Base-by-base conservation (phyloP, 2,329 filamentous ascomycete genomes). In the Paecilomyces niveus region DNA sequence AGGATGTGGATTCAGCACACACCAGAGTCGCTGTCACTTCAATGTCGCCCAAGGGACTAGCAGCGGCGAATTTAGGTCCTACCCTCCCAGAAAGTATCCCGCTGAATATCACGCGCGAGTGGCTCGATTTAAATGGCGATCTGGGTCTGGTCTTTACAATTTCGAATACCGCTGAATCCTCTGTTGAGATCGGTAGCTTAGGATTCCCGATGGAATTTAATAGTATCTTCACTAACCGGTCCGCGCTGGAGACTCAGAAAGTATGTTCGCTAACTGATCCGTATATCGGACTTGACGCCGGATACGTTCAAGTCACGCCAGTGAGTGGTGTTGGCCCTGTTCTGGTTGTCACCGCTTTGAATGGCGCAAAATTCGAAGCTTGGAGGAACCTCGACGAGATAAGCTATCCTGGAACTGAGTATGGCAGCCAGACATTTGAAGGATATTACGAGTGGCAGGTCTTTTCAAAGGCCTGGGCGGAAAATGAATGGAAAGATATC, bases 401-500 rank as follows among this genome's bases (percentile, higher is more conserved):
- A 0, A 70, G 63, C 1, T 74, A 74, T 26, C 70, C 73, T 0
- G 70, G 66, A 9, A 75, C 76, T 0, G 65, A 61, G 9, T 85
- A 85, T 64, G 74, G 72, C 4, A 81, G 78, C 53, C 83, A 85
- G 62, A 81, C 78, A 0, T 86, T 83, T 59, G 83, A 86, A 63
- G 83, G 83, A 0, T 79, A 83, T 60, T 86, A 86, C 59, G 82
- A 85, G 62, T 86, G 83, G 83, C 80, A 85, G 62, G 76, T 81
- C 0, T 74, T 82, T 55, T 80, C 76, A 11, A 75, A 78, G 57
- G 83, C 83, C 0, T 85, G 78, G 70, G 80, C 81, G 0, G 80
- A 85, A 59, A 78, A 78, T 0, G 82, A 86, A 63, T 86, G 83
- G 84, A 74, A 72, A 0, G 65, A 58, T 0, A 71, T 68, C 0